Percentiles rank a stretch among this genome's conserved stretches.
These are phyloP conservation scores for Hygrophila difformis DNA, from an alignment of 257 asterid genomes.

Conservation along the genomic window DNA sequence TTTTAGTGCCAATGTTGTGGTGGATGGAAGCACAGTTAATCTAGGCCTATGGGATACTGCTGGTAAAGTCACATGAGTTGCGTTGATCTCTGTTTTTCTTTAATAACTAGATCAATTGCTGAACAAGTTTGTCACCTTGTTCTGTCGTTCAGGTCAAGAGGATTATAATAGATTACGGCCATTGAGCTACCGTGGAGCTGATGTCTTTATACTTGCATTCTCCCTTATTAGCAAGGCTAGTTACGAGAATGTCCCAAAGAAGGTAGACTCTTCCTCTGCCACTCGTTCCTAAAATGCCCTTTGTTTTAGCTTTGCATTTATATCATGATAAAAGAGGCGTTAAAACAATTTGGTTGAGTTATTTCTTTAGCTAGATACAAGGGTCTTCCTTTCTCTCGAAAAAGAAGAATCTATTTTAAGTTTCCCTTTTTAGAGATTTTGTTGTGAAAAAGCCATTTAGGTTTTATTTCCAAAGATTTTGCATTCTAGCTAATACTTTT, in stretches of 20 bases:
- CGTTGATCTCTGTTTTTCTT: not conserved
- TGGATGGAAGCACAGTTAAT: slow-evolving; percentile 79
- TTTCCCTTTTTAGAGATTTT: no score
- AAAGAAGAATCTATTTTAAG: no score
- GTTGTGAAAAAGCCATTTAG: not conserved
- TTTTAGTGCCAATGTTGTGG: slow-evolving; percentile 81
- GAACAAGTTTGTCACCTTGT: slow-evolving; percentile 5
- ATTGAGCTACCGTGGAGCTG: slow-evolving; percentile 90
- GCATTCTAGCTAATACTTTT: slow-evolving; percentile 15
- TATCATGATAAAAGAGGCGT: not conserved
- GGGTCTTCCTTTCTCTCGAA: no score
- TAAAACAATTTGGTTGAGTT: not conserved
- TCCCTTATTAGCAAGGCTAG: slow-evolving; percentile 93
- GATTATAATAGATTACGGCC: slow-evolving; percentile 85
- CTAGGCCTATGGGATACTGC: slow-evolving; percentile 93
- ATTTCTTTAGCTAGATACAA: not conserved
- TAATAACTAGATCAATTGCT: slow-evolving; percentile 9
- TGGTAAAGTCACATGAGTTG: slow-evolving; percentile 28
- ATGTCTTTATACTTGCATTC: slow-evolving; percentile 82
- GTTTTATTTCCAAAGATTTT: not conserved
- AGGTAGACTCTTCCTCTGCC: slow-evolving; percentile 31
- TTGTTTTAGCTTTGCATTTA: not conserved
- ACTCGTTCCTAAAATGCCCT: not conserved
- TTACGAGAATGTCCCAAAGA: slow-evolving; percentile 68
- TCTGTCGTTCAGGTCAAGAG: slow-evolving; percentile 63